Evolutionary conservation across 2,329 filamentous ascomycete genomes (phyloP).

Genomic region (Calonectria ilicicola): DNA sequence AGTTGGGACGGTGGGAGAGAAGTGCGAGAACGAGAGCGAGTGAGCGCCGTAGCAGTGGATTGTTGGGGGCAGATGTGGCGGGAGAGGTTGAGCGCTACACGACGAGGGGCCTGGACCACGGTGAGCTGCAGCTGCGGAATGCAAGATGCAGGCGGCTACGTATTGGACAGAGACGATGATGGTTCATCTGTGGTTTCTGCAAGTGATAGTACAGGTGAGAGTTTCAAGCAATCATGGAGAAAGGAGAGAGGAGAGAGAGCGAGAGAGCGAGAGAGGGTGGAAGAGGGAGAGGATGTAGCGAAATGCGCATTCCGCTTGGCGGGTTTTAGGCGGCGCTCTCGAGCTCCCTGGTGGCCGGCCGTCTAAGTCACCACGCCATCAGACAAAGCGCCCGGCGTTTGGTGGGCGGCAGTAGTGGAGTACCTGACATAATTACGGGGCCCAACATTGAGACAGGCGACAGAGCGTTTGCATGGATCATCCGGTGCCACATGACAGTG

Average conservation of each 20-base stretch:
- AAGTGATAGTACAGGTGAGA: not conserved
- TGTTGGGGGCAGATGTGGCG: conserved; percentile 22
- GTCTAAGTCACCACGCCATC: conserved; percentile 6
- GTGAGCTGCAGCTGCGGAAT: not conserved
- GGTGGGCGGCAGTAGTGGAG: conserved; percentile 6
- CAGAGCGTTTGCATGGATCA: conserved; percentile 19
- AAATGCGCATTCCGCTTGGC: conserved; percentile 15
- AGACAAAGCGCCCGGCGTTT: conserved; percentile 9
- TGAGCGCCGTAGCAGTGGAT: conserved; percentile 12
- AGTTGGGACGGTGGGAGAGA: conserved; percentile 18
- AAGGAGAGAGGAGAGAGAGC: not conserved
- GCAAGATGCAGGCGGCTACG: not conserved
- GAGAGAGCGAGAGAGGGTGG: not conserved
- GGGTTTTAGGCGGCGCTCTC: conserved; percentile 2
- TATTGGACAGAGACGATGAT: not conserved
- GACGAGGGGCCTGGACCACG: conserved; percentile 6
- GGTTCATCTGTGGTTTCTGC: not conserved
- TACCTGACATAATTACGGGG: conserved; percentile 14
- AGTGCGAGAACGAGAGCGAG: conserved; percentile 16
- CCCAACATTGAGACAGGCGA: conserved; percentile 22
- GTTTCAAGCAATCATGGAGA: not conserved
- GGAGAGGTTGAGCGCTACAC: conserved; percentile 3
- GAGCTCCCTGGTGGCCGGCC: not conserved
- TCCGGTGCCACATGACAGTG: conserved; percentile 16
- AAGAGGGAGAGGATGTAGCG: conserved; percentile 1